Percentiles rank a stretch among this genome's conserved stretches.
phyloP scores from a whole-genome alignment of 768 basidiomycete genomes.

The Boletus vermiculosoides region DNA sequence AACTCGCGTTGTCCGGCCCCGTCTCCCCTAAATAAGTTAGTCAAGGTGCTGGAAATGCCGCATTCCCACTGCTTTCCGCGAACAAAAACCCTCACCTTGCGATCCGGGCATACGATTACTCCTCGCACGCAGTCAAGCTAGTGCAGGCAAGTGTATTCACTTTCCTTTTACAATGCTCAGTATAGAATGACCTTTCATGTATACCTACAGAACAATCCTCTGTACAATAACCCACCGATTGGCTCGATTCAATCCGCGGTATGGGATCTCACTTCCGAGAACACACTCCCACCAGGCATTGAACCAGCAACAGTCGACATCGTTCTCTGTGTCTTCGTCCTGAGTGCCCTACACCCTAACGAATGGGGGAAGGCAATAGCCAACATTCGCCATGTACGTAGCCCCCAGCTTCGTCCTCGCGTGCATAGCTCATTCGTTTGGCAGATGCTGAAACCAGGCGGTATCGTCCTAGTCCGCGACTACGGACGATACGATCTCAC shows the following conservation, averaged over 20 bases:
- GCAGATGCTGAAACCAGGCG: slow-evolving; percentile 89
- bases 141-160: slow-evolving; percentile 62
- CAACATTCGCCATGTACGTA: slow-evolving; percentile 71
- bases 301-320: slow-evolving; percentile 77
- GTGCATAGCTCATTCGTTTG: not conserved
- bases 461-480: slow-evolving; percentile 82
- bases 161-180: not conserved
- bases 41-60: slow-evolving; percentile 89
- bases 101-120: slow-evolving; percentile 88
- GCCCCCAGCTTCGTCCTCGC: not conserved
- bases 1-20: not conserved
- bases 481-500: slow-evolving; percentile 96
- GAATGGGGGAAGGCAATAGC: slow-evolving; percentile 86
- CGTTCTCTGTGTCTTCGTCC: slow-evolving; percentile 87
- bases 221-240: slow-evolving; percentile 63
- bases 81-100: slow-evolving; percentile 79
- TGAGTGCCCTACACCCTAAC: slow-evolving; percentile 88
- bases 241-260: slow-evolving; percentile 78
- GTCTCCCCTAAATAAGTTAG: slow-evolving; percentile 1
- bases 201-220: slow-evolving; percentile 56
- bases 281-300: slow-evolving; percentile 60
- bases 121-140: slow-evolving; percentile 81
- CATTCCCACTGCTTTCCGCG: slow-evolving; percentile 81
- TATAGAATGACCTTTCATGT: not conserved
- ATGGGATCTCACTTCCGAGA: slow-evolving; percentile 82